Conservation (phyloP, 1,284 basidiomycete species). For the Heimioporus retisporus region DNA sequence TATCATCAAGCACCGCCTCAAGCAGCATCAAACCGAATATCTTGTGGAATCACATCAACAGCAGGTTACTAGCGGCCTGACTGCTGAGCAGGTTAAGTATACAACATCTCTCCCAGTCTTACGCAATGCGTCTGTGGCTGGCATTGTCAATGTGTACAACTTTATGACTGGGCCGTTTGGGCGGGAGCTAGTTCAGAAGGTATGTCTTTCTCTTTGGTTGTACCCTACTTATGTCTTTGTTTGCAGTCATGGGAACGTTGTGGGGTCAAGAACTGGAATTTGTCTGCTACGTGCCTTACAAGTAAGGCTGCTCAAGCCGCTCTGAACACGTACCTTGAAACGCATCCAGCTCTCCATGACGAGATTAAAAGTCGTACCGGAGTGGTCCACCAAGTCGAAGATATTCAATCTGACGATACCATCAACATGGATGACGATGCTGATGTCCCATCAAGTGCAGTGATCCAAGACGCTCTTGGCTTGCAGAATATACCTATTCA, state of each 20-base stretch:
- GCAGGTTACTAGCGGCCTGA: constrained; percentile 1
- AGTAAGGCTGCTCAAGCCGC: constrained; percentile 6
- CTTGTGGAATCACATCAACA: constrained; percentile 13
- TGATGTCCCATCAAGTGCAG: constrained; percentile 13
- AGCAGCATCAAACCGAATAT: constrained; percentile 27
- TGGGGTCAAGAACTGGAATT: constrained; percentile 2
- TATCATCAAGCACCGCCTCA: constrained; percentile 31
- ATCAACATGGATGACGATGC: constrained; percentile 1
- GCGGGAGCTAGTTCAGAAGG: constrained; percentile 22
- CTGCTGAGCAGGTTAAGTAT: constrained; percentile 2
- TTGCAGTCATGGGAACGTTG: constrained; percentile 9
- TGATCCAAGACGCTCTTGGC: constrained; percentile 7
- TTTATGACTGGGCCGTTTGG: constrained; percentile 30
- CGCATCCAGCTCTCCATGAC: neutral
- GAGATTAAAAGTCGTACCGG: constrained; percentile 7
- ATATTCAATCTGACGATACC: no score
- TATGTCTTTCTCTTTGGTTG: neutral
- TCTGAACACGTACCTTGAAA: constrained; percentile 5
- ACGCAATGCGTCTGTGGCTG: constrained; percentile 20
- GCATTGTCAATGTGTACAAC: constrained; percentile 29
- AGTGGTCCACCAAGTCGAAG: neutral
- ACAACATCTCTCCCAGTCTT: constrained; percentile 9
- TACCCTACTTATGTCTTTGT: neutral
- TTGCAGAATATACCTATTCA: constrained; percentile 1
- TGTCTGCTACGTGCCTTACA: constrained; percentile 12